Conservation (phyloP, 305 asterid genomes). For the Withania somnifera region DNA sequence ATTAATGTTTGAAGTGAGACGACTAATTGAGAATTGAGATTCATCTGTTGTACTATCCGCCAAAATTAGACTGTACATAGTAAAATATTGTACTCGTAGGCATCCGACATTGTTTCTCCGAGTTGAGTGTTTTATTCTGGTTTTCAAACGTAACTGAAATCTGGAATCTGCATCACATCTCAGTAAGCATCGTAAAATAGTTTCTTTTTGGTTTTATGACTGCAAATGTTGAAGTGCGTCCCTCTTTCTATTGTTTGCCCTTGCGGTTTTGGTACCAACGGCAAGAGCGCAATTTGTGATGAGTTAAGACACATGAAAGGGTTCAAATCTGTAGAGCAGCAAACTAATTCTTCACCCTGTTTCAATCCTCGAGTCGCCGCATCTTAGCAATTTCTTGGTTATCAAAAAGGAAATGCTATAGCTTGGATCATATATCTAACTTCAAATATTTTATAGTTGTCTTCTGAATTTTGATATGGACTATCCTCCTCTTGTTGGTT, state of each 20-base stretch:
- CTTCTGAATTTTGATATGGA: too few relatives aligned
- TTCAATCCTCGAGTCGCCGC: not conserved
- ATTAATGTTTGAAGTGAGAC: not conserved
- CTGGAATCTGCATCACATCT: not conserved
- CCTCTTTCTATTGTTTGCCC: not conserved
- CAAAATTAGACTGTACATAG: slow-evolving; percentile 1
- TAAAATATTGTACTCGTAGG: slow-evolving; percentile 1
- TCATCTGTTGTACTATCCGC: not conserved
- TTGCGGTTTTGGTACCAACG: not conserved
- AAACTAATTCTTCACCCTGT: not conserved
- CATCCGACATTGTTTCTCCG: not conserved
- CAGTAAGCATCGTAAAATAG: not conserved
- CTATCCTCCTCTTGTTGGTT: too few relatives aligned
- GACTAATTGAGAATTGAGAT: not conserved
- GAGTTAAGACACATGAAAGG: not conserved
- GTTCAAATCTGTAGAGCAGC: not conserved
- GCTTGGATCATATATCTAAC: not conserved
- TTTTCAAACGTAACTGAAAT: not conserved
- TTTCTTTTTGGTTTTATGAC: not conserved
- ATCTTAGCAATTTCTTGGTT: not conserved
- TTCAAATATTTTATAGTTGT: too few relatives aligned
- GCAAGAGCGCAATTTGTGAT: not conserved
- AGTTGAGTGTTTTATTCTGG: not conserved
- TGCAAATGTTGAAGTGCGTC: not conserved
- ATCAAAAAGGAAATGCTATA: not conserved